Conservation (phyloP, 768 basidiomycete genomes). For the Tulasnella sp. region DNA sequence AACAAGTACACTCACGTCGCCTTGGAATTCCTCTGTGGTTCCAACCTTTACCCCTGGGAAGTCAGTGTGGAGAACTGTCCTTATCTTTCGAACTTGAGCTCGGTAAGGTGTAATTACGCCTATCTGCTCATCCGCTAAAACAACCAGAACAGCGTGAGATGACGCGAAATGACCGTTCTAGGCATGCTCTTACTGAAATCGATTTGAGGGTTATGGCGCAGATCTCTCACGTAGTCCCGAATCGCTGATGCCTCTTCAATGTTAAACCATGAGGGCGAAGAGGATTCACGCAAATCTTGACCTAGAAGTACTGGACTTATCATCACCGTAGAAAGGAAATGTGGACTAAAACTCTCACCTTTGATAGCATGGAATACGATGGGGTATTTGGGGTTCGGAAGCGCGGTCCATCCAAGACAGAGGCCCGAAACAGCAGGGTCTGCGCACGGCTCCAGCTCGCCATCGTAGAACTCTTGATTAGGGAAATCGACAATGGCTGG, state of each 20-base stretch:
- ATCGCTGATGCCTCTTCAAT: constrained; percentile 46
- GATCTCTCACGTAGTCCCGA: constrained; percentile 43
- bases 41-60: constrained; percentile 32
- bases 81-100: constrained; percentile 59
- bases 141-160: background rate
- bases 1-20: constrained; percentile 46
- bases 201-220: constrained; percentile 41
- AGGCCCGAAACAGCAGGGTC: constrained; percentile 40
- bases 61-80: constrained; percentile 43
- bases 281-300: constrained; percentile 44
- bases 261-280: constrained; percentile 51
- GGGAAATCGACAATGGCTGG: constrained; percentile 58
- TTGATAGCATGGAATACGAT: background rate
- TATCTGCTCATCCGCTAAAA: constrained; percentile 46
- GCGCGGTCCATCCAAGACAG: constrained; percentile 41
- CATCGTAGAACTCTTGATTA: constrained; percentile 52
- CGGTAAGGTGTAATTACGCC: constrained; percentile 66
- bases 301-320: constrained; percentile 38
- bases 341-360: background rate
- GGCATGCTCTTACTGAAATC: constrained; percentile 41
- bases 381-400: constrained; percentile 42
- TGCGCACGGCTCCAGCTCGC: constrained; percentile 44
- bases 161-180: too few relatives aligned
- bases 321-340: too few relatives aligned
- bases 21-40: constrained; percentile 42